Evolutionary conservation across 768 basidiomycete genomes (phyloP), one percentile per base, ranked within the genome.

Genomic region (Pleurotus cornucopiae): DNA sequence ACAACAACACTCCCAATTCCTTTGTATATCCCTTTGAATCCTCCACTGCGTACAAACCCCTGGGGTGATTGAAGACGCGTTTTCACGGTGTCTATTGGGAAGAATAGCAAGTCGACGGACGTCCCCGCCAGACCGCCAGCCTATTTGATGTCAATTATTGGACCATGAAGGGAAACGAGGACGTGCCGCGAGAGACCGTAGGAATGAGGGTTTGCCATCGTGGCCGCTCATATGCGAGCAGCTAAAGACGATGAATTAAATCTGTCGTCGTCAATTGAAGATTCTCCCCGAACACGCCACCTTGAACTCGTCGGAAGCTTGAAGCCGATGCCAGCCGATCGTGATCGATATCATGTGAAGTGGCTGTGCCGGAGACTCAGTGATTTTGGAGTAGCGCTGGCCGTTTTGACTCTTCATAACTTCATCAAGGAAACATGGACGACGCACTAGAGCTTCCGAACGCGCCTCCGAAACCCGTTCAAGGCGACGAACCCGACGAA

Each of bases 71-170:
- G 96, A 34, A 97, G 78, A 47, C 96, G 87, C 39, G 97, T 98
- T 73, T 99, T 99, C 67, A 98, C 72, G 0, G 96, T 97, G 73
- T 99, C 96, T 56, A 99, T 85, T 1, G 96, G 96, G 69, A 94
- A 99, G 75, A 99, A 95, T 18, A 97, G 80, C 45, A 98, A 80
- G 72, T 99, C 96, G 14, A 98, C 96, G 2, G 93, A 80, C 6
- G 92, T 89, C 23, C 96, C 96, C 30, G 97, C 93, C n/a, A 87
- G 69, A 18, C 89, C 95, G 21, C 96, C 94, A 43, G 91, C 88
- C 89, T 94, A 34, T 34, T 34, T 34, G 30, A 11, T 1, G 3
- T 57, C 16, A 21, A 23, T 37, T 23, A 57, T 53, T 47, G 30
- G 47, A 40, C 46, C 46, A 39, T 26, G 14, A 41, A 5, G n/a